Base-by-base conservation (phyloP, 2,329 filamentous ascomycete genomes). In the Penicillium brasilianum region DNA sequence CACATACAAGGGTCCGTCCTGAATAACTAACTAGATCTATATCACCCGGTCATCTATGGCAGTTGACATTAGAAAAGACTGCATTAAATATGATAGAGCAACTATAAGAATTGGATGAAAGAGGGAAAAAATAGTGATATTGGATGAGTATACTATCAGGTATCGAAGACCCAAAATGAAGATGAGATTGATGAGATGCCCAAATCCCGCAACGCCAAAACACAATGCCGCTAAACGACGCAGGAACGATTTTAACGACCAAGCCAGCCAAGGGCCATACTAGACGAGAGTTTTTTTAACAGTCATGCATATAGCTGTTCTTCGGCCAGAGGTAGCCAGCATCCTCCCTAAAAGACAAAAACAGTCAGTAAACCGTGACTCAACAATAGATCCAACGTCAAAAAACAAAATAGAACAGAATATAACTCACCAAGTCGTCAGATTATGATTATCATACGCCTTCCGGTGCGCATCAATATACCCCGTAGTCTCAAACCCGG, bases 391-490 rank as follows among this genome's bases (percentile, higher is more conserved):
- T 3, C 25, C n/a, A n/a, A n/a, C n/a, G n/a, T n/a, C n/a, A n/a
- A n/a, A n/a, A n/a, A n/a, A n/a, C n/a, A n/a, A n/a, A n/a, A n/a
- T n/a, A 28, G 25, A 28, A 3, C 25, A 28, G 50, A 14, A 4
- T 14, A 14, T 14, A 14, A 70, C 74, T 56, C 82, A 87, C 87
- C 88, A 90, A 57, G 77, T 76, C 9, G 89, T 91, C 61, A 87
- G 69, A 69, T 91, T 91, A 30, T 81, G 78, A 70, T 90, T 89
- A 57, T 78, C 77, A 69, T 90, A 91, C 2, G 86, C 82, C 58
- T 83, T 80, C 1, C 82, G 80, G 69, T 91, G 88, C 1, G 82
- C 77, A 52, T 78, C 78, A 71, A 91, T 91, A 73, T 91, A 91
- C 1, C 82, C 71, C 0, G 88, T 91, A 0, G 89, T 91, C 58